phyloP scores from a whole-genome alignment of 2,329 filamentous ascomycete species.

The Dothistroma pini region DNA sequence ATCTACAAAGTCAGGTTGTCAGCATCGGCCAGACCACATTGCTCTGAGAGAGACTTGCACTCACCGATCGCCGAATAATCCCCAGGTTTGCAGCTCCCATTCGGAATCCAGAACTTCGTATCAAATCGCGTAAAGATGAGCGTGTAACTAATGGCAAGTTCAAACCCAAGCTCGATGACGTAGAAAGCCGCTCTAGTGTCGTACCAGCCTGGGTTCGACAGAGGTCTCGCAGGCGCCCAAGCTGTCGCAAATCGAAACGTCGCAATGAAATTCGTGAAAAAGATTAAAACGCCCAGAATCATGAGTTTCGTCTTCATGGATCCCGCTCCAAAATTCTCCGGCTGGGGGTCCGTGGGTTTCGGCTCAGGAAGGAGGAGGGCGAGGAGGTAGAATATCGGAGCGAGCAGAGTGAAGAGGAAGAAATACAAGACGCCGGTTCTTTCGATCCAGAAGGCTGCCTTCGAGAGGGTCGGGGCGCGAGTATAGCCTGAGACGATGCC shows the following conservation, averaged over 20 bases:
- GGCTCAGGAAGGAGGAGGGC: conserved; percentile 48
- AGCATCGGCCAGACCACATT: too few species aligned
- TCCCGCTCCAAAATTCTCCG: conserved; percentile 18
- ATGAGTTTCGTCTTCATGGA: conserved; percentile 15
- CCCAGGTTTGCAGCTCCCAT: conserved; percentile 10
- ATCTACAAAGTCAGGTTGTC: too few species aligned
- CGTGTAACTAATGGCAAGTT: conserved; percentile 21
- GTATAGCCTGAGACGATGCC: conserved; percentile 20
- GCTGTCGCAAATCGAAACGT: conserved; percentile 16
- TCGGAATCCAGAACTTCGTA: conserved; percentile 20
- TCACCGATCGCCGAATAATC: conserved; percentile 9
- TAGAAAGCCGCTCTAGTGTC: conserved; percentile 18
- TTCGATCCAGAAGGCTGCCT: conserved; percentile 23
- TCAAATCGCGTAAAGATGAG: conserved; percentile 19
- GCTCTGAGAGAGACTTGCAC: too few species aligned
- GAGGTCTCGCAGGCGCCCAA: conserved; percentile 16
- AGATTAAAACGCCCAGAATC: conserved; percentile 12
- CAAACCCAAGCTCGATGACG: conserved; percentile 20
- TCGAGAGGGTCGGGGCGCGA: neutral
- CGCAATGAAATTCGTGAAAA: conserved; percentile 16
- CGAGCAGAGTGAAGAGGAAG: conserved; percentile 55
- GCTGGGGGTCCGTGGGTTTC: neutral
- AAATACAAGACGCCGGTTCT: conserved; percentile 56
- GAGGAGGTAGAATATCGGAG: conserved; percentile 59
- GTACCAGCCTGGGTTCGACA: conserved; percentile 18